Evolutionary conservation across 768 basidiomycete species (phyloP).

Genomic region (Macrolepiota albuminosa): DNA sequence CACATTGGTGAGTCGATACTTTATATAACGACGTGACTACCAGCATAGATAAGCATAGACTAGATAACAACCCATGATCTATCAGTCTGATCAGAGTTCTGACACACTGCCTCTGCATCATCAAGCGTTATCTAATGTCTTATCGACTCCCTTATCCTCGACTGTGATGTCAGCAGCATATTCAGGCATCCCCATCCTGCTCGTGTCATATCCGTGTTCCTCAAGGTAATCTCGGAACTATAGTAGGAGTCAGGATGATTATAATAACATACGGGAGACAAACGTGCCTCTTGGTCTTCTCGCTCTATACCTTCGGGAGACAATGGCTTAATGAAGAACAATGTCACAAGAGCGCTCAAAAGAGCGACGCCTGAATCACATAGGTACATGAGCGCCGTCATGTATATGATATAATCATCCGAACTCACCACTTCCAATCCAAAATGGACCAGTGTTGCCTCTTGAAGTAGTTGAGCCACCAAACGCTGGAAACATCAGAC

Average conservation of each 20-base stretch:
- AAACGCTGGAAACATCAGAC: slow-evolving; percentile 40
- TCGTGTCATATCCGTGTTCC: slow-evolving; percentile 70
- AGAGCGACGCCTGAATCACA: slow-evolving; percentile 53
- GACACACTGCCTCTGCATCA: not conserved
- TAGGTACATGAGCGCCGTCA: not conserved
- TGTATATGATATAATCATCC: not conserved
- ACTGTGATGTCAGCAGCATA: not conserved
- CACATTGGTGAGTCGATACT: too few relatives aligned
- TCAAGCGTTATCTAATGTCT: not conserved
- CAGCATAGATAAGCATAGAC: too few relatives aligned
- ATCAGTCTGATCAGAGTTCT: too few relatives aligned
- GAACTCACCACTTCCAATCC: slow-evolving; percentile 61
- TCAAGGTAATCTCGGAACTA: slow-evolving; percentile 83
- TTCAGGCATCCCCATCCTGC: slow-evolving; percentile 6
- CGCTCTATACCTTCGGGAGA: slow-evolving; percentile 70
- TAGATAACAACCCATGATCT: too few relatives aligned
- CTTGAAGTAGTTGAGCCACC: slow-evolving; percentile 44
- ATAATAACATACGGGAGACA: not conserved
- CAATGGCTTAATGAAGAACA: slow-evolving; percentile 71
- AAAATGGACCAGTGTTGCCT: slow-evolving; percentile 83
- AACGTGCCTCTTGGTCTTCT: slow-evolving; percentile 29
- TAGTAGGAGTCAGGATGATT: not conserved
- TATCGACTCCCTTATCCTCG: not conserved
- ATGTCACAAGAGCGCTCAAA: slow-evolving; percentile 67
- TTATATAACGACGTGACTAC: too few relatives aligned